Evolutionary conservation across 257 asterid genomes (phyloP).

Genomic region (Nicotiana attenuata): DNA sequence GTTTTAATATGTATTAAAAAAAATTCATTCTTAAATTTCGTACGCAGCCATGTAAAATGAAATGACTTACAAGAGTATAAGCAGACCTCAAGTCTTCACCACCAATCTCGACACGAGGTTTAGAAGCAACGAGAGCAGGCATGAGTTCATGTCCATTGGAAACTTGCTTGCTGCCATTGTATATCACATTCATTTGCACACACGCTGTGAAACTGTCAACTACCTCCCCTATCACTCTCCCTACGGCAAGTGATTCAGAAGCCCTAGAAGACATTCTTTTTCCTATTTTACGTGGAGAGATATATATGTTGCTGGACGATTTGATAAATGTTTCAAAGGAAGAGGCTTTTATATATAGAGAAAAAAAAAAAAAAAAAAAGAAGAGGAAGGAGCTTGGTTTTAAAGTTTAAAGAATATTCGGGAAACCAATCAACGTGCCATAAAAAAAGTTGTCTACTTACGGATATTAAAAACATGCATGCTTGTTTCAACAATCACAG

Average conservation of each 20-base stretch:
- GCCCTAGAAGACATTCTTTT: conserved; percentile 22
- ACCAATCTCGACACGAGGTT: conserved; percentile 78
- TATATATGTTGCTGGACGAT: not conserved
- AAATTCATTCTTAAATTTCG: not conserved
- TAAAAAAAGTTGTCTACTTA: conserved; percentile 20
- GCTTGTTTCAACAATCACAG: conserved; percentile 25
- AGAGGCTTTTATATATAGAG: conserved; percentile 9
- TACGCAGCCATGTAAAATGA: not conserved
- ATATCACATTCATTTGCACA: conserved; percentile 51
- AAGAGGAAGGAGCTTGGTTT: conserved; percentile 27
- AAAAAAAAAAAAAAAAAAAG: too few relatives aligned
- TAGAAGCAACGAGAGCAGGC: conserved; percentile 51
- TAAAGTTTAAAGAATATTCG: conserved; percentile 32
- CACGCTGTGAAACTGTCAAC: conserved; percentile 60
- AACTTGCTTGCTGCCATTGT: conserved; percentile 49
- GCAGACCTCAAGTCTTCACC: conserved; percentile 84
- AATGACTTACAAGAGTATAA: conserved; percentile 64
- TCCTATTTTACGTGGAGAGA: not conserved
- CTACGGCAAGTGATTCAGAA: conserved; percentile 48
- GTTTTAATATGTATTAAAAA: too few relatives aligned
- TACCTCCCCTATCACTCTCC: conserved; percentile 86
- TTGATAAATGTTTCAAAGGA: not conserved
- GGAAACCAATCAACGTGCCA: conserved; percentile 30
- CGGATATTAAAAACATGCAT: conserved; percentile 5
- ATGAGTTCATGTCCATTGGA: conserved; percentile 76